A percentile compares a stretch with the other conserved stretches of the same genome.
These are phyloP conservation scores for Didymella pinodella DNA, from an alignment of 2,329 filamentous ascomycete species.

Conservation along the genomic window DNA sequence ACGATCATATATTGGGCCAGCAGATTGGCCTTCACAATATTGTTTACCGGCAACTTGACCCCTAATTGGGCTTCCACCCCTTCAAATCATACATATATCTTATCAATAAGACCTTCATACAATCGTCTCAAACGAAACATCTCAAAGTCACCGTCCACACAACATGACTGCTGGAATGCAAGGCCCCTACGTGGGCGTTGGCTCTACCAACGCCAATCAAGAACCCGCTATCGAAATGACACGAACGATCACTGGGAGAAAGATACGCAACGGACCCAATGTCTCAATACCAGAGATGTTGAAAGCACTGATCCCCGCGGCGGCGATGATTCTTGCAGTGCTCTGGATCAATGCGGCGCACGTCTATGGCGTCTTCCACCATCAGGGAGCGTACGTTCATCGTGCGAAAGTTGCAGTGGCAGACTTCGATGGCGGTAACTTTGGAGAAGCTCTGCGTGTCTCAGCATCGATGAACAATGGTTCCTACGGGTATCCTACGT, in stretches of 20 bases:
- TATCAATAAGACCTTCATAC: no score
- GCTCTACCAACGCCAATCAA: conserved; percentile 1
- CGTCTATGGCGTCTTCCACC: conserved; percentile 20
- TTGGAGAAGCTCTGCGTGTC: conserved; percentile 17
- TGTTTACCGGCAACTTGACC: not conserved
- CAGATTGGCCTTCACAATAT: not conserved
- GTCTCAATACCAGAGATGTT: conserved; percentile 13
- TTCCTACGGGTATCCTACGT: conserved; percentile 22
- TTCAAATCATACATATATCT: not conserved
- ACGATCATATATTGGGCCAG: not conserved
- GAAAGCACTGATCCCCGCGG: conserved; percentile 23
- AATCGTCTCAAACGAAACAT: not conserved
- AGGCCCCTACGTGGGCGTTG: conserved; percentile 11
- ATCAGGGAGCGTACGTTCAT: conserved; percentile 20
- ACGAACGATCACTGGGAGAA: conserved; percentile 13
- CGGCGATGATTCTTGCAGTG: conserved; percentile 22
- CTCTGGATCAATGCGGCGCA: conserved; percentile 25
- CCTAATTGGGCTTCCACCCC: not conserved
- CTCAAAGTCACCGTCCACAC: not conserved
- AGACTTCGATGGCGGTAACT: conserved; percentile 25
- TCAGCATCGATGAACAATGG: conserved; percentile 24
- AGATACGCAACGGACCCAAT: conserved; percentile 4
- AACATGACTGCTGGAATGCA: conserved; percentile 8
- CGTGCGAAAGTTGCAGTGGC: conserved; percentile 23
- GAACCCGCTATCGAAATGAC: conserved; percentile 18